Evolutionary conservation across 169 alveolate species (phyloP), one percentile per base, ranked within the genome.

Genomic region (Cyclospora cayetanensis): DNA sequence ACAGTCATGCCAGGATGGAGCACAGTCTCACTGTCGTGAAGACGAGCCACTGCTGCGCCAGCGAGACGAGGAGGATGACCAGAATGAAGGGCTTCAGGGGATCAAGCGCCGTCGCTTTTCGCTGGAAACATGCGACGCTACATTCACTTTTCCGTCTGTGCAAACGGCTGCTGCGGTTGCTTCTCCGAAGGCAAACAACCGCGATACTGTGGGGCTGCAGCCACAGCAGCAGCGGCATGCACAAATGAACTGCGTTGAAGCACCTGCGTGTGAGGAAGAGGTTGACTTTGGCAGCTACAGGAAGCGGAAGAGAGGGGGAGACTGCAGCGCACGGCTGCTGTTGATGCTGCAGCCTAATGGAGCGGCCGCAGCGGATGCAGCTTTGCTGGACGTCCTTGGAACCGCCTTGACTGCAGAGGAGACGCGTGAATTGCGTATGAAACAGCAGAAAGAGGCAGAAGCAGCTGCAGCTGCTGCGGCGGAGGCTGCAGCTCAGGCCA

Each of bases 381-480:
- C 87, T 25, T n/a, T 77, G 65, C 87, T 77, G 9, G 87, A 77
- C 27, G 87, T 77, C 29, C 25, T 77, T 41, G 87, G 87, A 2
- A 77, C 87, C 31, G 87, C 87, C 7, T 68, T 77, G 31, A 77
- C 87, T 4, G 87, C 87, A 77, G 87, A 77, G 43, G 87, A 77
- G 46, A 77, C 87, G 31, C 65, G 87, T 46, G 87, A 77, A 42
- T 46, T 77, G 87, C 87, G 87, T 52, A 46, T 42, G 87, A 39
- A 77, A 29, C 87, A 77, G 68, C 87, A 77, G 42, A 77, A 46
- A 27, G 87, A 77, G 43, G 87, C 87, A 43, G 87, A 43, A 43
- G 68, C 37, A 15, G 87, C 87, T 27, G 87, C 85, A 4, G 85
- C 87, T n/a, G 87, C 87, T n/a, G 87, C 87, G 22, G 87, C 87